phyloP scores from a whole-genome alignment of 2,329 filamentous ascomycete species.

The Fusarium chuoi region DNA sequence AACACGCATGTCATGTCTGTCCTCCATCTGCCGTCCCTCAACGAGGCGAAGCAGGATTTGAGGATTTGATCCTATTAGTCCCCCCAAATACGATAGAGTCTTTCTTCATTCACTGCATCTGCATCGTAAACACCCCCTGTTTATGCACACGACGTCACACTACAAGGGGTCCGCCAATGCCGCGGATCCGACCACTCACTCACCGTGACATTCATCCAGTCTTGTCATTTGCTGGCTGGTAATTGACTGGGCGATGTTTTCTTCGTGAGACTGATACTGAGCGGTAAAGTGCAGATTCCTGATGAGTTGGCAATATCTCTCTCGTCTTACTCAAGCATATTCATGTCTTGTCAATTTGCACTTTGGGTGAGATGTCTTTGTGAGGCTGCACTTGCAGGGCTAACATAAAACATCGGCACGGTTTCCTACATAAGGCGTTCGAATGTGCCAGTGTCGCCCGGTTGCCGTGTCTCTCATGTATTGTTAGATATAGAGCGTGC shows the following conservation, averaged over 20 bases:
- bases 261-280: not conserved
- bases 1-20: not conserved
- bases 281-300: slow-evolving; percentile 17
- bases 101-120: not conserved
- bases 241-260: not conserved
- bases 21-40: not conserved
- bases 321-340: not conserved
- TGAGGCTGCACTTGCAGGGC: not conserved
- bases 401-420: slow-evolving; percentile 1
- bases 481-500: not conserved
- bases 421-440: slow-evolving; percentile 9
- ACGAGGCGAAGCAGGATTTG: not conserved
- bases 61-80: slow-evolving; percentile 1
- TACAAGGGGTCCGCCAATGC: slow-evolving; percentile 9
- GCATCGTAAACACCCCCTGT: not conserved
- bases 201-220: not conserved
- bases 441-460: not conserved
- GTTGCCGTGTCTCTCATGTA: not conserved
- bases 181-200: slow-evolving; percentile 17
- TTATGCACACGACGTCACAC: slow-evolving; percentile 8
- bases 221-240: slow-evolving; percentile 12
- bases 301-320: slow-evolving; percentile 8
- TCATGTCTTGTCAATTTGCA: not conserved
- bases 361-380: not conserved
- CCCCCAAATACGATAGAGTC: not conserved